Evolutionary conservation across 352 stramenopile species (phyloP).

Genomic region (Phytophthora pini): DNA sequence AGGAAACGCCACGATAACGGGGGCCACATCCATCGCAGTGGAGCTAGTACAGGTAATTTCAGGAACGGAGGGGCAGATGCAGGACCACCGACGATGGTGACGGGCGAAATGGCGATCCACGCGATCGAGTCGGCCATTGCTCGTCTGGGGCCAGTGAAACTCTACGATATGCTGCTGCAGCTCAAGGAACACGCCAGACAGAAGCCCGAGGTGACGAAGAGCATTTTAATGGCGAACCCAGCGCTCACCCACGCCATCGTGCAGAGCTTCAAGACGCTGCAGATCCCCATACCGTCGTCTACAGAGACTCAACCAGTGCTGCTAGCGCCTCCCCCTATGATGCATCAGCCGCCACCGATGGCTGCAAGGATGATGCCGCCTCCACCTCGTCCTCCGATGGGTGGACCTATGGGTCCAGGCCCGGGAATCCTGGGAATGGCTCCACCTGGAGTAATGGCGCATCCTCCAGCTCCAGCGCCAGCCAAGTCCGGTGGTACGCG

Average conservation of each 20-base stretch:
- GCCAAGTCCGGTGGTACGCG: constrained; percentile 59
- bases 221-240: constrained; percentile 76
- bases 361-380: constrained; percentile 45
- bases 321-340: constrained; percentile 40
- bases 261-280: constrained; percentile 85
- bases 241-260: constrained; percentile 86
- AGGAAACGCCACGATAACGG: constrained; percentile 38
- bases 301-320: constrained; percentile 64
- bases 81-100: constrained; percentile 48
- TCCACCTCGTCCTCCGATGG: constrained; percentile 39
- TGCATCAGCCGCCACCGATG: constrained; percentile 43
- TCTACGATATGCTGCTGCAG: constrained; percentile 87
- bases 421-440: constrained; percentile 59
- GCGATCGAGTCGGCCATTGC: constrained; percentile 80
- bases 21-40: constrained; percentile 23
- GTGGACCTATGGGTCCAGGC: constrained; percentile 37
- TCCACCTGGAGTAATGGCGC: constrained; percentile 39
- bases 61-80: constrained; percentile 31
- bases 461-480: constrained; percentile 31
- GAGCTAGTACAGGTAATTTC: constrained; percentile 34
- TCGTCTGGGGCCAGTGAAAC: constrained; percentile 69
- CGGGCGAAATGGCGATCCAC: constrained; percentile 80
- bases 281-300: constrained; percentile 78
- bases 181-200: constrained; percentile 83
- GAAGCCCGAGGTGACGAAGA: constrained; percentile 79